Evolutionary conservation across 2,329 filamentous ascomycete species (phyloP), one percentile per base, ranked within the genome.

Genomic region (Phialophora tarda): DNA sequence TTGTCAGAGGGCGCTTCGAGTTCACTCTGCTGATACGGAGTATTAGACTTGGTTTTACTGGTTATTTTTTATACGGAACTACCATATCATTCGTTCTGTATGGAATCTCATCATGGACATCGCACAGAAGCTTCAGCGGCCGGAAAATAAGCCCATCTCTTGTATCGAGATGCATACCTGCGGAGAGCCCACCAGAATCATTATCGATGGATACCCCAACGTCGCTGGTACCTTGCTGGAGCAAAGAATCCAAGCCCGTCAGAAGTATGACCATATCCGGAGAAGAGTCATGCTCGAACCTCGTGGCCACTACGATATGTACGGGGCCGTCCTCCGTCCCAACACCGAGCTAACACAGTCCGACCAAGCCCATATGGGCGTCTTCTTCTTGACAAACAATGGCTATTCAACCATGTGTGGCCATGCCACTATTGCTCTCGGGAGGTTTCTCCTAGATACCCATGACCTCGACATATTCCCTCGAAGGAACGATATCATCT

Each of bases 351-450:
- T 80, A 0, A 76, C 78, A n/a, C 50, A 57, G 6, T 65, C 70
- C 1, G 78, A 78, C 1, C 69, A 78, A n/a, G 83, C 82, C 0
- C 75, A 84, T 68, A 80, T 84, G 28, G 82, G 82, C 4, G 80
- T 82, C 0, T 69, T 84, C 2, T 84, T 84, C 72, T 77, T 77
- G 66, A 80, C 81, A 34, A 82, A 82, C 34, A 79, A 81, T 3
- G 82, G 81, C 0, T 84, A 80, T 58, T 82, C 80, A 7, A 83
- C 81, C 4, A 83, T 84, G 77, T 84, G 82, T 66, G 83, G 83
- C 3, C 83, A 85, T 70, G 82, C 82, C 2, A 84, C 82, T 0
- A 81, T 85, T 54, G 83, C 83, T 0, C 69, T 85, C 12, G 82
- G 82, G 1, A 75, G 80, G 3, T 81, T 79, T 59, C 72, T 81